Percentiles rank a stretch among this genome's conserved stretches.
Conservation (phyloP, 2,329 filamentous ascomycete species). For the Drechslera avenae region DNA sequence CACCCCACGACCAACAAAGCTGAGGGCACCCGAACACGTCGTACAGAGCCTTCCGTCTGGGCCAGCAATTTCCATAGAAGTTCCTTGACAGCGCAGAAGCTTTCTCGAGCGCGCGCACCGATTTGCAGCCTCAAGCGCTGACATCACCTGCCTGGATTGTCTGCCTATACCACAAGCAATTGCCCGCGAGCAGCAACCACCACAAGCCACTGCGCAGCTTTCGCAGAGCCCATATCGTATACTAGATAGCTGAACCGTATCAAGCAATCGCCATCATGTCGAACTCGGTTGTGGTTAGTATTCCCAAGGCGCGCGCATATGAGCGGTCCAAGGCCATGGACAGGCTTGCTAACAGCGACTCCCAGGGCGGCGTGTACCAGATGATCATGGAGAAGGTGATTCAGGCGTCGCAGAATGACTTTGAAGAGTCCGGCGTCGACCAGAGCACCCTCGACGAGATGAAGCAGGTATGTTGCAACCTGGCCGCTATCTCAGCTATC, state of each 20-base stretch:
- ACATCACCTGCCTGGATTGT: slow-evolving; percentile 35
- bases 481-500: slow-evolving; percentile 18
- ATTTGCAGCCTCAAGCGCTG: slow-evolving; percentile 37
- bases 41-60: slow-evolving; percentile 37
- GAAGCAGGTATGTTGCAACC: slow-evolving; percentile 71
- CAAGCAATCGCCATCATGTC: slow-evolving; percentile 39
- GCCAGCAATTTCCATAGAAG: slow-evolving; percentile 27
- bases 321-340: slow-evolving; percentile 19
- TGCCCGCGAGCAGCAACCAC: slow-evolving; percentile 30
- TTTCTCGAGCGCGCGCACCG: slow-evolving; percentile 30
- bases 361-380: slow-evolving; percentile 75
- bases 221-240: slow-evolving; percentile 19
- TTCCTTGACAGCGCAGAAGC: slow-evolving; percentile 32
- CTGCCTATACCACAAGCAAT: slow-evolving; percentile 25
- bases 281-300: slow-evolving; percentile 48
- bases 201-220: slow-evolving; percentile 21
- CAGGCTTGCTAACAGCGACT: slow-evolving; percentile 38
- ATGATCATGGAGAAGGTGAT: slow-evolving; percentile 82
- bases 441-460: slow-evolving; percentile 85
- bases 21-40: slow-evolving; percentile 39
- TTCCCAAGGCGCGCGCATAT: slow-evolving; percentile 24
- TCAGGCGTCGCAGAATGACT: slow-evolving; percentile 78
- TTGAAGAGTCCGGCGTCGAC: slow-evolving; percentile 94
- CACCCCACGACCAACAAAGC: slow-evolving; percentile 40
- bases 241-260: slow-evolving; percentile 26